Conservation (phyloP, 2,329 filamentous ascomycete genomes). For the Arthrobotrys pseudoclavata region DNA sequence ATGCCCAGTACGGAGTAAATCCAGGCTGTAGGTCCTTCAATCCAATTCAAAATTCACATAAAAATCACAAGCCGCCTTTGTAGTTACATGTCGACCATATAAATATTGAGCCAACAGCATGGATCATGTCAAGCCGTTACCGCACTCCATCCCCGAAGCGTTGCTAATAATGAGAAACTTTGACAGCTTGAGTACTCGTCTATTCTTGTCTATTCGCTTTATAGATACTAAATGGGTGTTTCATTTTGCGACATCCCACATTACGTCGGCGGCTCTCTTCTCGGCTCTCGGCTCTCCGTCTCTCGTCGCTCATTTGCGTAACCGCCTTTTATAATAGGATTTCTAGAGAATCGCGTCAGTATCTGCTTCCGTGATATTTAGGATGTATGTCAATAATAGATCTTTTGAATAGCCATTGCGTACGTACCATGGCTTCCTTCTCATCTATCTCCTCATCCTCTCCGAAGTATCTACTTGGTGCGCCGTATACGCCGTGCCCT, state of each 20-base stretch:
- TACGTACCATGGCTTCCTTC: not conserved
- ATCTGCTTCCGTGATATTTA: not conserved
- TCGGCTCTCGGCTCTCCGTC: slow-evolving; percentile 32
- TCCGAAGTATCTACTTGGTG: not conserved
- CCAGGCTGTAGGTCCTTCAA: not conserved
- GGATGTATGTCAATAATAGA: not conserved
- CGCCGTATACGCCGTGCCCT: not conserved
- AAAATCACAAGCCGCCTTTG: not conserved
- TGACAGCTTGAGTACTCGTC: not conserved
- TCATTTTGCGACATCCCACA: not conserved
- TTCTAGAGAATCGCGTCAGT: slow-evolving; percentile 19
- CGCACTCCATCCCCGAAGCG: not conserved
- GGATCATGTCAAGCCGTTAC: slow-evolving; percentile 4
- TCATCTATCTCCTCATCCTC: not conserved
- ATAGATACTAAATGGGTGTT: not conserved
- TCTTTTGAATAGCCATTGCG: not conserved
- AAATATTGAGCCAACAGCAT: not conserved
- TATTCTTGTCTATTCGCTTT: not conserved
- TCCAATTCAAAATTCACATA: not conserved
- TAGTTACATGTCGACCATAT: not conserved
- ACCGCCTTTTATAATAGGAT: slow-evolving; percentile 27
- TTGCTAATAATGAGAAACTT: not conserved
- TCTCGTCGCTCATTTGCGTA: slow-evolving; percentile 30
- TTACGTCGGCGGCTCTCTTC: slow-evolving; percentile 30
- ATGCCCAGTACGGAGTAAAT: too few species aligned